These are phyloP conservation scores for Ilyonectria mors-panacis DNA, from an alignment of 2,329 filamentous ascomycete species.

Conservation along the genomic window DNA sequence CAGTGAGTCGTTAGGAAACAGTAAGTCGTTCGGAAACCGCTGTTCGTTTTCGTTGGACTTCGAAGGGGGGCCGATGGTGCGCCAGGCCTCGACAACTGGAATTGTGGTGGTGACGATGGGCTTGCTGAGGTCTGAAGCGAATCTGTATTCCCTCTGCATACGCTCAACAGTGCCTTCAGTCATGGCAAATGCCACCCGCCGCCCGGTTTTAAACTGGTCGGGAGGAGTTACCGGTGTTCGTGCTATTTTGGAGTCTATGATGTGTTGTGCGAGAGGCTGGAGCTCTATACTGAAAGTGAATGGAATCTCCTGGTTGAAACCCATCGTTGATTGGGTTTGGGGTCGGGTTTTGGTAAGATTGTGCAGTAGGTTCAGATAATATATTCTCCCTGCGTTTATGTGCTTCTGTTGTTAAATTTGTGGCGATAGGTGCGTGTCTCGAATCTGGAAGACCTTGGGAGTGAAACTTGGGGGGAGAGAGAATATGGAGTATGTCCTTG, in stretches of 20 bases:
- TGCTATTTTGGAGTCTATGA: background rate
- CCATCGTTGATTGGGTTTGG: background rate
- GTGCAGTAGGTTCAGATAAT: background rate
- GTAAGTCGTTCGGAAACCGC: background rate
- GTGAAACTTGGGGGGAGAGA: background rate
- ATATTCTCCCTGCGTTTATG: background rate
- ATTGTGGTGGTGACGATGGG: background rate
- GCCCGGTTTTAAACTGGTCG: background rate
- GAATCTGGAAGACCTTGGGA: too few relatives aligned
- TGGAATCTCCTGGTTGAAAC: background rate
- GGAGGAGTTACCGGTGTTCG: background rate
- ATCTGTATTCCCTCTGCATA: background rate
- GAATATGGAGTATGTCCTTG: background rate
- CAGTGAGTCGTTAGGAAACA: background rate
- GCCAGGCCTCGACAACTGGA: background rate
- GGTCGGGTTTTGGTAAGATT: background rate
- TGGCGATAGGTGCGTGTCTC: too few relatives aligned
- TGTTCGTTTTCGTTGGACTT: background rate
- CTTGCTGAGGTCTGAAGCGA: background rate
- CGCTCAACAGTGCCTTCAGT: background rate
- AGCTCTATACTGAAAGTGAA: background rate
- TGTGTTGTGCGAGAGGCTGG: conserved; percentile 5
- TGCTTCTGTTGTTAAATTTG: background rate
- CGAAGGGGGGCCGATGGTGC: background rate
- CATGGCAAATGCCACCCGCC: background rate